phyloP scores from a whole-genome alignment of 306 rosid genomes.

The Quercus rubra region DNA sequence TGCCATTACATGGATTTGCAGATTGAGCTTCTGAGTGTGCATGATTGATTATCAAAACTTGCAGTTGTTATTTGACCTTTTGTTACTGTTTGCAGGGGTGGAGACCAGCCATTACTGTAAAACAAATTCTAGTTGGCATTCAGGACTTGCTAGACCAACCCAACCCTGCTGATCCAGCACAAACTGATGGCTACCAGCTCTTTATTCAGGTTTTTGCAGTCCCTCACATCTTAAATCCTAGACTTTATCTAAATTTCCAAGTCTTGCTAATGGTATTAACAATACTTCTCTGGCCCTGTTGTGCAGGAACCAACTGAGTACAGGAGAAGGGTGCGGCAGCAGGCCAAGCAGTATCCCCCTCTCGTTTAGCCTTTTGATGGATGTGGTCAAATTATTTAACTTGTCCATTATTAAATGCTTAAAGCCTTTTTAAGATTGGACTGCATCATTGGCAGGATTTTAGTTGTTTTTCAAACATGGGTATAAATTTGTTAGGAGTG shows the following conservation, averaged over 20 bases:
- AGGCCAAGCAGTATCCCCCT: conserved; percentile 23
- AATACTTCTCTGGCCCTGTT: background rate
- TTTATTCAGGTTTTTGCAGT: conserved; percentile 7
- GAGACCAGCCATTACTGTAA: conserved; percentile 22
- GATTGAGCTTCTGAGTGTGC: background rate
- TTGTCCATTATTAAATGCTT: background rate
- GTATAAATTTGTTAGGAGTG: background rate
- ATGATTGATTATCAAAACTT: background rate
- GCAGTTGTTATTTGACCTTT: background rate
- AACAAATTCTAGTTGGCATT: conserved; percentile 26
- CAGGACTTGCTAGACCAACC: conserved; percentile 23
- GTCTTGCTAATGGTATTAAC: background rate
- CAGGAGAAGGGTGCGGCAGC: conserved; percentile 22
- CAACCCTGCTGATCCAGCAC: conserved; percentile 21
- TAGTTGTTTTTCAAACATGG: background rate
- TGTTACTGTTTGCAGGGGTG: conserved; percentile 3
- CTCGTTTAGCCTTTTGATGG: conserved; percentile 2
- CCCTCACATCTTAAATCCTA: background rate
- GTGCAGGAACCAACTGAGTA: conserved; percentile 22
- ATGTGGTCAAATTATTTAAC: background rate
- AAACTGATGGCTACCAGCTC: background rate
- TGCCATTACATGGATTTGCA: background rate
- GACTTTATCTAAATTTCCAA: background rate
- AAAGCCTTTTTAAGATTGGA: background rate
- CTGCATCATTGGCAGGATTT: background rate